These are phyloP conservation scores for Tetraselmis striata DNA, from an alignment of 139 green algal genomes.

Conservation along the genomic window DNA sequence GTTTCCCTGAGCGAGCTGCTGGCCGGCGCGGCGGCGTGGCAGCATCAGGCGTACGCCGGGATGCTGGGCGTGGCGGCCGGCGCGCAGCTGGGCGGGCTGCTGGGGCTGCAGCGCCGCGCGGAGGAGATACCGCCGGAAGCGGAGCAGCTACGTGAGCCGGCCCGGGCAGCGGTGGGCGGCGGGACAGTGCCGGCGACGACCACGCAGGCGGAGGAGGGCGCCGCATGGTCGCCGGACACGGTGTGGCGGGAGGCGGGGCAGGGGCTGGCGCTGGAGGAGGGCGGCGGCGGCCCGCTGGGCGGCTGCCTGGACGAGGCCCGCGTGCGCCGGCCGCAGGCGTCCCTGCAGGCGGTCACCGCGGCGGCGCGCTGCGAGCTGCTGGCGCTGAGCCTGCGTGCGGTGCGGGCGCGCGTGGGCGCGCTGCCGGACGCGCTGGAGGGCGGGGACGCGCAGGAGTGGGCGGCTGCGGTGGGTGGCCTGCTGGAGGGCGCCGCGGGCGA, in stretches of 20 bases:
- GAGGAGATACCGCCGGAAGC: too few species aligned
- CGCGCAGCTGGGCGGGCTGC: neutral
- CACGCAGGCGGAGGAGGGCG: too few species aligned
- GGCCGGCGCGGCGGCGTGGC: neutral
- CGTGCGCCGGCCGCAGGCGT: neutral
- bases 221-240: too few species aligned
- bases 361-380: constrained; percentile 21
- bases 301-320: neutral
- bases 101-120: too few species aligned
- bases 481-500: constrained; percentile 17
- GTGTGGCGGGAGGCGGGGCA: neutral
- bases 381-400: constrained; percentile 13
- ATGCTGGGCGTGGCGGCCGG: neutral
- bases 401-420: constrained; percentile 17
- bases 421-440: constrained; percentile 1
- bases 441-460: constrained; percentile 14
- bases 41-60: neutral
- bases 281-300: too few species aligned
- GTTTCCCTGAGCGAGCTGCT: neutral
- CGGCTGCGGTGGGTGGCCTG: constrained; percentile 5
- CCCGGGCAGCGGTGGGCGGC: too few species aligned
- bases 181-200: too few species aligned
- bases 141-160: too few species aligned
- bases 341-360: constrained; percentile 24
- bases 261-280: neutral